Base-by-base conservation (phyloP, 345 rosid species). In the Clausena lansium region DNA sequence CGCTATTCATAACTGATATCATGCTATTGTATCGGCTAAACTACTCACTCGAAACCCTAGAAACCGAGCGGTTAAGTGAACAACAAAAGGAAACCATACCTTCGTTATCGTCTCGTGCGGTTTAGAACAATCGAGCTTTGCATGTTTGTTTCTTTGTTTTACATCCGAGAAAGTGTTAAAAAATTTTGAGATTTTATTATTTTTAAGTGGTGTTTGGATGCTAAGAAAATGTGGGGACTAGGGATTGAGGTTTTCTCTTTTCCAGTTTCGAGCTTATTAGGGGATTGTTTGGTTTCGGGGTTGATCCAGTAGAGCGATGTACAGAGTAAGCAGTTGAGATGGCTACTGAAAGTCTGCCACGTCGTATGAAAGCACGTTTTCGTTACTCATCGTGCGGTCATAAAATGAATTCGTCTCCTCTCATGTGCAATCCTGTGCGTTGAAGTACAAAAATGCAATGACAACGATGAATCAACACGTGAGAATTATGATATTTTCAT, bases 11-110 rank as follows among this genome's bases (percentile, higher is more conserved):
- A 20, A 71, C 73, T 45, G 84, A 79, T 32, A 59, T 77, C 83
- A 78, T 82, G 28, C 67, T 78, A 74, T 19, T 20, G 28, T 10
- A 70, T 45, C 10, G 58, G 54, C 74, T 73, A 59, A 30, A 76
- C 52, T 4, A 39, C 66, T 27, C 72, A 74, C 6, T 45, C 74
- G 71, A 69, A 80, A 76, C 73, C 81, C 90, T 76, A 77, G 70
- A 66, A 75, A 73, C 39, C 20, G 74, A 68, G 33, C 10, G 36
- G 27, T 77, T 71, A 8, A 19, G 54, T 59, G 38, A 50, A 30
- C 45, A 32, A 74, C 35, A 5, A 54, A 58, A 63, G 30, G 6
- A 57, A 75, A 7, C 9, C 86, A 78, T 83, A 81, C 84, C 85
- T 69, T 58, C 50, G 39, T 63, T 66, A 60, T 30, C 32, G 67